Evolutionary conservation across 495 filamentous ascomycete genomes (phyloP), one percentile per base, ranked within the genome.

Genomic region (Pseudevernia furfuracea): DNA sequence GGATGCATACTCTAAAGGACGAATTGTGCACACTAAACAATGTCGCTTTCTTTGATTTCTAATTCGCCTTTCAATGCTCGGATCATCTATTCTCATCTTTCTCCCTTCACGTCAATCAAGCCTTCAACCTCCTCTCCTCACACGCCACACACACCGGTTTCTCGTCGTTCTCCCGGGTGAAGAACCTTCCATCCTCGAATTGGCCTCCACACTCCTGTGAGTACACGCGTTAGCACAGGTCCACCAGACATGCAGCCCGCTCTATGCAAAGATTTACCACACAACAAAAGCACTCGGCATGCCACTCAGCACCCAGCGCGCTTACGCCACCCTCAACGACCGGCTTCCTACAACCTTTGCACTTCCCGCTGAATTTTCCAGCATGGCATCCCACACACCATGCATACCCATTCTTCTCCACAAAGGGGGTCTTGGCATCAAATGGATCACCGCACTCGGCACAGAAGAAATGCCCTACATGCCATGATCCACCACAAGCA

Each of bases 371-470:
- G 30, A 90, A 96, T 32, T 95, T 84, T 66, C 92, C 92, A 41
- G 90, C 91, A 77, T 97, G 92, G 74, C 94, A 99, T 41, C 80
- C 79, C 21, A 97, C 83, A 74, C 94, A 99, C 95, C 95, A 99
- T 39, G 94, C 94, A 77, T 95, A 97, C n/a, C 93, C 93, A 68
- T 97, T 93, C 74, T 95, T 96, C 74, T 99, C 95, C 30, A 99
- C 94, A 73, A 96, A 94, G 57, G 92, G 91, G 60, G 85, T 92
- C 46, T 82, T 79, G 21, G 81, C 78, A 72, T 88, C 87, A 73
- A 97, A 97, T 23, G 92, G 91, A 81, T 99, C 94, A 66, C 94
- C 94, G 76, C 94, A 99, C 81, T 99, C 90, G 37, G 95, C 95
- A 72, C 94, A 99, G 82, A 97, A 99, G 80, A 99, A 99, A 78